Percentiles rank a stretch among this genome's conserved stretches.
Evolutionary conservation across 2,329 filamentous ascomycete species (phyloP).

Genomic region (Neofusicoccum sp.): DNA sequence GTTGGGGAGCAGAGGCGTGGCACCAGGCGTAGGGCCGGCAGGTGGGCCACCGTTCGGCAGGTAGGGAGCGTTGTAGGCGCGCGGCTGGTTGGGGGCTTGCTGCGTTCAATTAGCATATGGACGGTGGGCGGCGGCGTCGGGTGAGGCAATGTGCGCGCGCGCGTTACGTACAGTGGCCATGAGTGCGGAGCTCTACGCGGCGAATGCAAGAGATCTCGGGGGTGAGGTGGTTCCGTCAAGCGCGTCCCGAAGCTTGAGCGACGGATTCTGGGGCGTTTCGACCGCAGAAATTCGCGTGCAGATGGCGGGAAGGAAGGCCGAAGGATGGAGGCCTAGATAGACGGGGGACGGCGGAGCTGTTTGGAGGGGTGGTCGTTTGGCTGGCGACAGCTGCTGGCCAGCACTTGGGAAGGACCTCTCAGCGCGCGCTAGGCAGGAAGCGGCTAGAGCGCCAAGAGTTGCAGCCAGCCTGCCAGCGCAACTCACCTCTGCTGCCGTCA

Average conservation of each 20-base stretch:
- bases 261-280: not conserved
- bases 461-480: slow-evolving; percentile 8
- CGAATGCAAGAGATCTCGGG: slow-evolving; percentile 21
- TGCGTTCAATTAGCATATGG: slow-evolving; percentile 33
- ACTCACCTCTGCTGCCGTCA: not conserved
- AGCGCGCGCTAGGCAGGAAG: not conserved
- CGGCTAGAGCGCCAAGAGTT: not conserved
- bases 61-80: slow-evolving; percentile 51
- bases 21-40: slow-evolving; percentile 47
- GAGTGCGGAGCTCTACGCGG: slow-evolving; percentile 19
- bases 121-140: not conserved
- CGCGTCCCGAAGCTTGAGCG: slow-evolving; percentile 15
- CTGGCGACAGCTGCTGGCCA: slow-evolving; percentile 1
- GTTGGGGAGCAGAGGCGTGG: slow-evolving; percentile 53
- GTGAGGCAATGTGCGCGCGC: not conserved
- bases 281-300: slow-evolving; percentile 13
- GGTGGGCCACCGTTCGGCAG: slow-evolving; percentile 50
- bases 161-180: slow-evolving; percentile 27
- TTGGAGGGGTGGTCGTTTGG: slow-evolving; percentile 19
- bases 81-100: slow-evolving; percentile 55
- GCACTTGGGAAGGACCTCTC: slow-evolving; percentile 5
- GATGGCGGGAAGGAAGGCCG: slow-evolving; percentile 3
- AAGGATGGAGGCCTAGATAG: slow-evolving; percentile 19
- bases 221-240: slow-evolving; percentile 22
- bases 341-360: slow-evolving; percentile 12